Conservation (phyloP, 78 protist species). For the Dictyostelium discoideum region dicty_2.7 NC_007089.4:3990501-3991000, state of each 20-base stretch:
- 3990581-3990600: not conserved
- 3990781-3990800: conserved; percentile 60
- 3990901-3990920: not conserved
- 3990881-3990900: not conserved
- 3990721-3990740: not conserved
- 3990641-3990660: conserved; percentile 6
- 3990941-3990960: conserved; percentile 2
- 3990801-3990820: conserved; percentile 20
- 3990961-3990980: conserved; percentile 33
- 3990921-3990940: not conserved
- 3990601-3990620: conserved; percentile 68
- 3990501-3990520: not conserved
- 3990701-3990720: not conserved
- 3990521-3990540: conserved; percentile 59
- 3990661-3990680: not conserved
- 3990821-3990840: conserved; percentile 43
- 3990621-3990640: conserved; percentile 83
- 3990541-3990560: not conserved
- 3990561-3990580: not conserved
- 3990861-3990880: not conserved
- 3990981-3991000: not conserved
- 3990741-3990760: conserved; percentile 56
- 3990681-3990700: conserved; percentile 43
- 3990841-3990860: not conserved
- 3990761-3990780: not conserved